Conservation (phyloP, 352 stramenopile genomes). For the Phytophthora aleatoria region DNA sequence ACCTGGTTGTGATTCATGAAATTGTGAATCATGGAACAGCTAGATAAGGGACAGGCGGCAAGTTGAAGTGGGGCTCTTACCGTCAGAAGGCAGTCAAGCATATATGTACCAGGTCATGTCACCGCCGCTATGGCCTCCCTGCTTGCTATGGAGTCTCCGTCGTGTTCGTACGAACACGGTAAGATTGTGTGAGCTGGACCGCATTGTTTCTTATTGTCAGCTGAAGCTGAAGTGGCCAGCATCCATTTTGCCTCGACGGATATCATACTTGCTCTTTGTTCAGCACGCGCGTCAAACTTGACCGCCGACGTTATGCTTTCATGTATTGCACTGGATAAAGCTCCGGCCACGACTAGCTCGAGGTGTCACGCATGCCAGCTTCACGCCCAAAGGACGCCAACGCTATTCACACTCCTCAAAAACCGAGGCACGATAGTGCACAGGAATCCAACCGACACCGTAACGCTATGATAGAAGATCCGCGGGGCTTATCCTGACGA, state of each 20-base stretch:
- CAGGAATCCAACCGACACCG: no score
- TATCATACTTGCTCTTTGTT: not conserved
- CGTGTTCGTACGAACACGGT: not conserved
- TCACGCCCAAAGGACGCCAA: not conserved
- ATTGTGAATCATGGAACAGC: not conserved
- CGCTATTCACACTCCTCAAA: not conserved
- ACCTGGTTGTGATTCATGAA: not conserved
- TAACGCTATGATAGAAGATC: no score
- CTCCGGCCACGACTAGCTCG: not conserved
- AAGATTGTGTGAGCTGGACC: no score
- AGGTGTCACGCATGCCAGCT: slow-evolving; percentile 1
- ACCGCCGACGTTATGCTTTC: not conserved
- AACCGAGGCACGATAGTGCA: not conserved
- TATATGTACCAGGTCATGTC: not conserved
- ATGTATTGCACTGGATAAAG: not conserved
- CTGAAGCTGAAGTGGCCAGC: slow-evolving; percentile 8
- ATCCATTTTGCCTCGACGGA: not conserved
- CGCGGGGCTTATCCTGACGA: no score
- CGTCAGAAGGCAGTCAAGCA: not conserved
- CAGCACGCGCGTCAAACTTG: not conserved
- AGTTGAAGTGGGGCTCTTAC: slow-evolving; percentile 10
- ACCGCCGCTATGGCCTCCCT: not conserved
- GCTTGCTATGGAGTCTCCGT: not conserved
- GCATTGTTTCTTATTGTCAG: no score
- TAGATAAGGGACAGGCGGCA: slow-evolving; percentile 11